Percentiles rank a stretch among this genome's conserved stretches.
Conservation (phyloP, 306 rosid genomes). For the Canavalia ensiformis region DNA sequence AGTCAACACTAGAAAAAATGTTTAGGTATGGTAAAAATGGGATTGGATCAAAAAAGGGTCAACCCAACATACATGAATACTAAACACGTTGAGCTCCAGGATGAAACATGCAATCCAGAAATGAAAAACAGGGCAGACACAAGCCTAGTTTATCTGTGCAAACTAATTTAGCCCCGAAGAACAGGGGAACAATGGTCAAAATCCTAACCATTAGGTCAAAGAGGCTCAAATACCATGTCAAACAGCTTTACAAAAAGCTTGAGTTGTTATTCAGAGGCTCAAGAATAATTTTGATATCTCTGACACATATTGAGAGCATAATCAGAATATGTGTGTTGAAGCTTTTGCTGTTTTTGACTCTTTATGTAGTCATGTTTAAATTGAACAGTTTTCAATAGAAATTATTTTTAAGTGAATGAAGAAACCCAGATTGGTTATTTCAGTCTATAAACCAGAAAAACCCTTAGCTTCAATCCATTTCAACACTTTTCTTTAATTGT, state of each 20-base stretch:
- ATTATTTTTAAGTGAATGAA: too few relatives aligned
- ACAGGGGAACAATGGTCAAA: neutral
- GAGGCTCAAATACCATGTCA: neutral
- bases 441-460: too few relatives aligned
- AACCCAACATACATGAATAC: neutral
- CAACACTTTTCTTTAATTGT: too few relatives aligned
- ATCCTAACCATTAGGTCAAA: neutral
- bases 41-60: conserved; percentile 9
- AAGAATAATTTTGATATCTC: neutral
- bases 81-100: neutral
- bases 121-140: neutral
- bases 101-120: neutral
- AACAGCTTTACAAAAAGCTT: neutral
- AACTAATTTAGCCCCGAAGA: neutral
- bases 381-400: too few relatives aligned
- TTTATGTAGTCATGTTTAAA: neutral
- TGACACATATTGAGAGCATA: neutral
- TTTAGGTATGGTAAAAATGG: neutral
- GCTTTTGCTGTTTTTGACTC: neutral
- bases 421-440: too few relatives aligned
- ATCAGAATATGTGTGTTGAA: neutral
- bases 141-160: neutral
- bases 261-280: neutral
- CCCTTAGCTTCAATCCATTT: too few relatives aligned
- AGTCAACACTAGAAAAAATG: neutral